Base-by-base conservation (phyloP, 1,284 basidiomycete genomes). In the Tranzscheliella williamsii region DNA sequence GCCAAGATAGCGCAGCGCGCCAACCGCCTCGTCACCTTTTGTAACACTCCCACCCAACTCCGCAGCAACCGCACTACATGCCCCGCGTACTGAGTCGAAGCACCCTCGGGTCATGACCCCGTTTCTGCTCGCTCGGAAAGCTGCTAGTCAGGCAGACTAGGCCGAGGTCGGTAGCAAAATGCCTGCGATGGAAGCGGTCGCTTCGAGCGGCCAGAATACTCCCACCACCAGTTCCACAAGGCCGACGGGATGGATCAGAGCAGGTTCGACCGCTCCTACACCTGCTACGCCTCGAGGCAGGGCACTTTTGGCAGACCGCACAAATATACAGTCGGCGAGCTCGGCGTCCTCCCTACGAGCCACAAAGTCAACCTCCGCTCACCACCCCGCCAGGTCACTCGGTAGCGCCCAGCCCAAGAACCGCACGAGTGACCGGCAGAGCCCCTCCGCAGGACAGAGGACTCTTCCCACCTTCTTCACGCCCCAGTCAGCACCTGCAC, bases 211-310 rank as follows among this genome's bases (percentile, higher is more conserved):
- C 15, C 26, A 27, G 26, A 27, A 27, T 27, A 15, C 33, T 13
- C 15, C 27, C n/a, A 33, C 39, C 20, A 42, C 40, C 9, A 52
- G 43, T 40, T 57, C 53, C 16, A 43, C 46, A 34, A 52, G 48
- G 27, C 49, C 54, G 2, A 64, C 54, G 6, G 61, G 61, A 22
- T 64, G 61, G 54, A 64, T 64, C 40, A 26, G 61, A 12, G 27
- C 39, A 15, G n/a, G 22, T 21, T 49, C 54, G 9, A 39, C n/a
- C 11, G 47, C 56, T 4, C 37, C 43, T 2, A 39, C 50, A 5
- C 38, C 38, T 21, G 38, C 56, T 8, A 23, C 46, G 4, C 5
- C 38, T 8, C 18, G 8, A 3, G 36, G 4, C 34, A 18, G 21
- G 7, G 15, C 34, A 8, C 12, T 35, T 5, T 30, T 54, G 6